Evolutionary conservation across 208 protist species (phyloP).

Genomic region (Polymyxa betae): DNA sequence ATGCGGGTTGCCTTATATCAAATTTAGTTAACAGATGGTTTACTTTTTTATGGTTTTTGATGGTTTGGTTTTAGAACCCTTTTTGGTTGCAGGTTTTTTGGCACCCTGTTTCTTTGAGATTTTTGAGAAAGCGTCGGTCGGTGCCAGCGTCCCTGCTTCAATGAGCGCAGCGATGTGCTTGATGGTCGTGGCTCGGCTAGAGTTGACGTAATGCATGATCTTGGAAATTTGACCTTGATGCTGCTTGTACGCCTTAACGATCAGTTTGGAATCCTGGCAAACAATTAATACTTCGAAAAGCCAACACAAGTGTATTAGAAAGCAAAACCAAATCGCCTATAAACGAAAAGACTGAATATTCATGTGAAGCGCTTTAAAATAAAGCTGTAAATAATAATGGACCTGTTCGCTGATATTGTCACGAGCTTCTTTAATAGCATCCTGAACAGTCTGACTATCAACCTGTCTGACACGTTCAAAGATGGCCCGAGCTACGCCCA

Average conservation of each 20-base stretch:
- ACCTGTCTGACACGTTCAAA: not conserved
- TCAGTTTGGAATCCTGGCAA: not conserved
- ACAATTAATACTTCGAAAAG: not conserved
- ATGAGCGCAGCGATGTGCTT: not conserved
- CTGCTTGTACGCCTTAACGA: conserved; percentile 5
- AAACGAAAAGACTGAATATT: not conserved
- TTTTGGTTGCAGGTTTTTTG: not conserved
- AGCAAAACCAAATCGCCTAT: not conserved
- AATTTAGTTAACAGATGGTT: not conserved
- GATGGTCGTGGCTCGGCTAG: not conserved
- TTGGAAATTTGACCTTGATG: not conserved
- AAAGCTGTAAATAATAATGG: no score
- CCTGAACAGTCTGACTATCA: not conserved
- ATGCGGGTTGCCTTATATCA: not conserved
- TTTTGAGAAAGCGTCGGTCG: not conserved
- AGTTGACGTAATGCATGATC: conserved; percentile 47
- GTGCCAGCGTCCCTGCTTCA: not conserved
- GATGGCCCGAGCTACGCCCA: not conserved
- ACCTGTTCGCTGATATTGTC: conserved; percentile 39
- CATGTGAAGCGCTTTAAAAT: not conserved
- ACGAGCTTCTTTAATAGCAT: not conserved
- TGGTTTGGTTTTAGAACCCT: not conserved
- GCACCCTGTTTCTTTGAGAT: not conserved
- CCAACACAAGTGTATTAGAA: no score
- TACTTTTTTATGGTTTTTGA: not conserved